Evolutionary conservation across 108 stramenopile species (phyloP), one percentile per base, ranked within the genome.

Genomic region (Pelagomonas calceolata): DNA sequence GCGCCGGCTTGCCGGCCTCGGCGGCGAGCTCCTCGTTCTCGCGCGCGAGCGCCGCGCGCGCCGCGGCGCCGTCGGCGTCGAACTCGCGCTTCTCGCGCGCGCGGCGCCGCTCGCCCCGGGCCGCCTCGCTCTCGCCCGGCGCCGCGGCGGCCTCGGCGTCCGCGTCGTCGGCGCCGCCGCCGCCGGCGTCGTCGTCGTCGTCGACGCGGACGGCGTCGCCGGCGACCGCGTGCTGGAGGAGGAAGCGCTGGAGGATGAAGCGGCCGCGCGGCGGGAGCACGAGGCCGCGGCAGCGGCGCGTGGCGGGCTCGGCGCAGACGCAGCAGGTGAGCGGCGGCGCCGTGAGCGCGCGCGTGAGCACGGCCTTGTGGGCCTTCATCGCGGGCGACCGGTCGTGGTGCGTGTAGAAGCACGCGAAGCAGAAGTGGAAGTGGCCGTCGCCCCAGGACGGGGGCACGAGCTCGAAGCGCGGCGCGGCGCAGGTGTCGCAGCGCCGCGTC

Each of bases 331-430:
- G 44, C 10, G 64, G 32, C 63, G 35, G 63, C 16, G 64, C 63
- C 32, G 35, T 31, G 14, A 32, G 26, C 18, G 34, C n/a, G 35
- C 37, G 34, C 4, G 70, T 71, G 30, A 71, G 29, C 5, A 33
- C 15, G 70, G 65, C 64, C 4, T 17, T 64, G 70, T 71, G 70
- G 7, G 31, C 37, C 34, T 36, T 32, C 64, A 30, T 17, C 64
- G 64, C 64, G 35, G 36, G 39, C 64, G 63, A 37, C n/a, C 33
- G 60, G 32, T 34, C 33, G 70, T 71, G 70, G 45, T 64, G 64
- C 26, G 63, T 71, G 35, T 10, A 26, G 70, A 33, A 71, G 70
- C 70, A 71, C 4, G 64, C 36, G 64, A 71, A 71, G 70, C 70
- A 71, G 33, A 44, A 45, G 63, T 71, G 70, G 26, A 36, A 39